These are phyloP conservation scores for Yueomyces sp. DNA, from an alignment of 1,139 yeast genomes.

Conservation along the genomic window DNA sequence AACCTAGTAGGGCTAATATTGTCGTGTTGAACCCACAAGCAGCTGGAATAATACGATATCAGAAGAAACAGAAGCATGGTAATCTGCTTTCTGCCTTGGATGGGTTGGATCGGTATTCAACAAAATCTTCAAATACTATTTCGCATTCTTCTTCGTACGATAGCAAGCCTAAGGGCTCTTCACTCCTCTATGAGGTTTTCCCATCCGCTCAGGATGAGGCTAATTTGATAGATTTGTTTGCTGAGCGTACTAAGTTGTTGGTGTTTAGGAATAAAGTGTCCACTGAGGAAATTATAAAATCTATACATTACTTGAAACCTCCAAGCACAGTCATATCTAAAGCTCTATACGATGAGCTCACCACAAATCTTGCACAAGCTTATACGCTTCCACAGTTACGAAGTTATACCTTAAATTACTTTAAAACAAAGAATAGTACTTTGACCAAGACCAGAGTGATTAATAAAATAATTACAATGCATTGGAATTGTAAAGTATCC, in stretches of 20 bases:
- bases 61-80: no score
- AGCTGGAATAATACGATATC: constrained; percentile 9
- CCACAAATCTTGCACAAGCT: constrained; percentile 14
- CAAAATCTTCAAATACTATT: no score
- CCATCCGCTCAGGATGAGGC: no score
- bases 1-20: constrained; percentile 16
- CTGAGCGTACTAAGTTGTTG: constrained; percentile 11
- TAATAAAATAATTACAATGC: constrained; percentile 23
- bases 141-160: no score
- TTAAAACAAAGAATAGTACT: constrained; percentile 6
- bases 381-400: constrained; percentile 23
- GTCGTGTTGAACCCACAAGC: constrained; percentile 19
- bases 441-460: constrained; percentile 15
- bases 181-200: no score
- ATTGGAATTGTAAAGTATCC: constrained; percentile 29
- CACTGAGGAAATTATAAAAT: constrained; percentile 19
- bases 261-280: constrained; percentile 17
- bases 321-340: constrained; percentile 14
- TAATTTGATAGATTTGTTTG: constrained; percentile 4
- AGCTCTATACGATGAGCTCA: constrained; percentile 19
- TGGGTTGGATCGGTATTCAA: constrained; percentile 12
- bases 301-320: constrained; percentile 24
- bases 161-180: no score
- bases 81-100: constrained; percentile 12
- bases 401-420: constrained; percentile 13